Evolutionary conservation across 768 basidiomycete genomes (phyloP).

Genomic region (Chlorophyllum brunneum): DNA sequence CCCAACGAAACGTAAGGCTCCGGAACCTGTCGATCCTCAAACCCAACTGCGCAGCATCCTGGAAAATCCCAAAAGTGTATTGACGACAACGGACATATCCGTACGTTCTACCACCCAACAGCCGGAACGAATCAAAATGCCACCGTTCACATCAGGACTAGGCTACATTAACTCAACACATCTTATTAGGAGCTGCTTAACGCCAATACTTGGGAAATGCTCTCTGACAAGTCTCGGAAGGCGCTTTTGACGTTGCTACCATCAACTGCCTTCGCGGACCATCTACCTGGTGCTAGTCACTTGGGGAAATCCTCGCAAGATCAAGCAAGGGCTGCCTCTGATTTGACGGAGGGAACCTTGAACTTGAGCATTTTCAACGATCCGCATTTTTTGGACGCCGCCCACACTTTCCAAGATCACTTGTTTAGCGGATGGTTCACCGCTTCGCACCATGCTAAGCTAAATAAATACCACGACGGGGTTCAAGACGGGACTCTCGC

Average conservation of each 20-base stretch:
- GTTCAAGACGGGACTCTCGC: slow-evolving; percentile 42
- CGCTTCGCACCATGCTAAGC: slow-evolving; percentile 35
- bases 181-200: slow-evolving; percentile 45
- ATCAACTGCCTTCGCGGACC: slow-evolving; percentile 39
- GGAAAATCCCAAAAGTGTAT: slow-evolving; percentile 43
- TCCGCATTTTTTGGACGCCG: slow-evolving; percentile 49
- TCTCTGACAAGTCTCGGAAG: slow-evolving; percentile 37
- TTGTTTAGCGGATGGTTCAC: slow-evolving; percentile 49
- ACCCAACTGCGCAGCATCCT: slow-evolving; percentile 36
- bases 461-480: slow-evolving; percentile 39
- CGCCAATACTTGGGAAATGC: slow-evolving; percentile 37
- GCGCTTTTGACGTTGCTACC: slow-evolving; percentile 40
- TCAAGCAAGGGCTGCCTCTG: no score
- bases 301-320: slow-evolving; percentile 36
- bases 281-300: slow-evolving; percentile 17
- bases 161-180: slow-evolving; percentile 21
- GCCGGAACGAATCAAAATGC: slow-evolving; percentile 2
- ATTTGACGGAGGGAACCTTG: slow-evolving; percentile 18
- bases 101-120: slow-evolving; percentile 31
- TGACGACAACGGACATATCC: slow-evolving; percentile 46
- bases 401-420: slow-evolving; percentile 60
- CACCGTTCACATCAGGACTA: slow-evolving; percentile 9
- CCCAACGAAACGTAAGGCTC: slow-evolving; percentile 25
- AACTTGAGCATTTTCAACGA: slow-evolving; percentile 44
- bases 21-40: slow-evolving; percentile 25